These are phyloP conservation scores for Fusarium hainanense DNA, from an alignment of 2,329 filamentous ascomycete species.

Conservation along the genomic window DNA sequence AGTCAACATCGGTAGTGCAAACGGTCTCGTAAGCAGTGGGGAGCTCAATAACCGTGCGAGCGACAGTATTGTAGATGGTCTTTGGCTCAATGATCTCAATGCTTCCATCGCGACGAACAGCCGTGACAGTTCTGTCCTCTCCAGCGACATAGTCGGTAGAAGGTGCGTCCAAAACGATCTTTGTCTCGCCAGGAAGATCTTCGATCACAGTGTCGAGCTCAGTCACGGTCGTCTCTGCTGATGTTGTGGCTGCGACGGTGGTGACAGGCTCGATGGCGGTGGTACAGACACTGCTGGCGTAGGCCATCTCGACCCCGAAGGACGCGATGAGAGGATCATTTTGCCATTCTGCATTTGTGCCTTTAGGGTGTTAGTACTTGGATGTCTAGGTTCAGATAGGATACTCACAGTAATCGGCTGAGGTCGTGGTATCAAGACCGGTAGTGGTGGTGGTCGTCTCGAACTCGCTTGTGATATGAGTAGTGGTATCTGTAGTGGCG, in stretches of 20 bases:
- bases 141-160: slow-evolving; percentile 8
- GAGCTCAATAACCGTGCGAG: neutral
- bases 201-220: neutral
- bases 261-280: slow-evolving; percentile 21
- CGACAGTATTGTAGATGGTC: slow-evolving; percentile 13
- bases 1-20: slow-evolving; percentile 6
- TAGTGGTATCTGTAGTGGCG: neutral
- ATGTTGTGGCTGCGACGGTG: neutral
- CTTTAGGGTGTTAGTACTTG: neutral
- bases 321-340: slow-evolving; percentile 19
- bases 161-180: neutral
- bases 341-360: slow-evolving; percentile 8
- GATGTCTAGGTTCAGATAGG: neutral
- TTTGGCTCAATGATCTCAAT: slow-evolving; percentile 3
- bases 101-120: neutral
- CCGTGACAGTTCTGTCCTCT: slow-evolving; percentile 9
- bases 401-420: slow-evolving; percentile 7
- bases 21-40: slow-evolving; percentile 15
- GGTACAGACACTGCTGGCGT: slow-evolving; percentile 14
- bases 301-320: neutral
- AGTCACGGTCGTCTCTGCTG: neutral
- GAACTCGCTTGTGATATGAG: neutral
- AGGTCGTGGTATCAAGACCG: neutral
- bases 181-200: neutral
- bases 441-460: neutral